A percentile compares a stretch with the other conserved stretches of the same genome.
phyloP scores from a whole-genome alignment of 2,329 filamentous ascomycete species.

The Claviceps africana region DNA sequence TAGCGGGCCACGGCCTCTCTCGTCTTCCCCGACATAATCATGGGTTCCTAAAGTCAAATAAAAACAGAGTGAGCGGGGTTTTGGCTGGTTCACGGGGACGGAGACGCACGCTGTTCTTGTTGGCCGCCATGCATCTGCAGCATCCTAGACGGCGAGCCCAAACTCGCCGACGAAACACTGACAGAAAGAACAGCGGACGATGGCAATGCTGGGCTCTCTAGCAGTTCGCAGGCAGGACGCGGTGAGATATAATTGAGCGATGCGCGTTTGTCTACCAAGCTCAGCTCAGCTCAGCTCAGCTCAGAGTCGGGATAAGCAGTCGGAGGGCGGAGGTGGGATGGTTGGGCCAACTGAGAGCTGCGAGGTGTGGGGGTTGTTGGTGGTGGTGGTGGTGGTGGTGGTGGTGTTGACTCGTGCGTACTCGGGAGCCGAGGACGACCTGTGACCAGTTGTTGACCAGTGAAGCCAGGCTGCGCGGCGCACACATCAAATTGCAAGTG shows the following conservation, averaged over 20 bases:
- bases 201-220: background rate
- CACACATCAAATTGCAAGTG: too few relatives aligned
- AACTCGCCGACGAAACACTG: slow-evolving; percentile 5
- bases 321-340: background rate
- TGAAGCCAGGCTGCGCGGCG: too few relatives aligned
- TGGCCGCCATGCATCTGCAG: slow-evolving; percentile 29
- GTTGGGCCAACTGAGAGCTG: background rate
- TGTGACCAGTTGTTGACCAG: too few relatives aligned
- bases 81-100: background rate
- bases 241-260: background rate
- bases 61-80: slow-evolving; percentile 9
- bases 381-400: background rate
- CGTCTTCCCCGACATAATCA: slow-evolving; percentile 18
- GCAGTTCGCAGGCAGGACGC: background rate
- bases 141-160: slow-evolving; percentile 24
- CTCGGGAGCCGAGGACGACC: too few relatives aligned
- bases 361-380: background rate
- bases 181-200: slow-evolving; percentile 10
- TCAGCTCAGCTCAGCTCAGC: slow-evolving; percentile 3
- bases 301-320: background rate
- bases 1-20: slow-evolving; percentile 31
- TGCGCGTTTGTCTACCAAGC: background rate
- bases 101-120: slow-evolving; percentile 25
- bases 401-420: background rate
- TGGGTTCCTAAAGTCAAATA: slow-evolving; percentile 17